Evolutionary conservation across 768 basidiomycete species (phyloP).

Genomic region (Tephrocybe sp.): DNA sequence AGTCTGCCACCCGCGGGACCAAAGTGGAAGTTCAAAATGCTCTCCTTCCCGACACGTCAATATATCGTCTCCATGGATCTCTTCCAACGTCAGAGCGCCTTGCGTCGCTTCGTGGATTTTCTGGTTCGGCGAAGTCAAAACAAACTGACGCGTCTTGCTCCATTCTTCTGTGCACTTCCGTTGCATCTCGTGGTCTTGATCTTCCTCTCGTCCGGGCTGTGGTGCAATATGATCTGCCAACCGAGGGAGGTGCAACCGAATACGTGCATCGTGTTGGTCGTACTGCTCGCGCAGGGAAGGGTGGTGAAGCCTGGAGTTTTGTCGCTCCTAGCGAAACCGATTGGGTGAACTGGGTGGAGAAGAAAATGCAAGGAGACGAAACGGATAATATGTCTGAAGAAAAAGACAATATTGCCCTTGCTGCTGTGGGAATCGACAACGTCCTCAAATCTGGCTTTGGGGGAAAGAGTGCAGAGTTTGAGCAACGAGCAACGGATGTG

Average conservation of each 20-base stretch:
- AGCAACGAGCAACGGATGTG: conserved; percentile 90
- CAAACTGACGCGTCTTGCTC: conserved; percentile 36
- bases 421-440: conserved; percentile 61
- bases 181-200: conserved; percentile 97
- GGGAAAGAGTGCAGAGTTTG: conserved; percentile 75
- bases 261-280: conserved; percentile 97
- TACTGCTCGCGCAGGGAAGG: conserved; percentile 93
- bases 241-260: conserved; percentile 94
- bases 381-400: conserved; percentile 22
- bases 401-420: conserved; percentile 47
- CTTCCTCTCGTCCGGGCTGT: conserved; percentile 92
- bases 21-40: conserved; percentile 63
- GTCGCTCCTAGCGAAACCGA: conserved; percentile 81
- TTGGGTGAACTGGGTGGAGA: conserved; percentile 91
- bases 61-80: conserved; percentile 93
- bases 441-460: conserved; percentile 84
- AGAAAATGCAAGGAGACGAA: conserved; percentile 65
- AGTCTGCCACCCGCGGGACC: conserved; percentile 26
- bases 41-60: conserved; percentile 75
- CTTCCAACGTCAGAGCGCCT: conserved; percentile 79
- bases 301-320: conserved; percentile 95
- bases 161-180: conserved; percentile 91
- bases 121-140: conserved; percentile 36
- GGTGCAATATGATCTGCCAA: conserved; percentile 95
- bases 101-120: conserved; percentile 80